Evolutionary conservation across 768 basidiomycete genomes (phyloP).

Genomic region (Boletus pseudo-olivaceus): DNA sequence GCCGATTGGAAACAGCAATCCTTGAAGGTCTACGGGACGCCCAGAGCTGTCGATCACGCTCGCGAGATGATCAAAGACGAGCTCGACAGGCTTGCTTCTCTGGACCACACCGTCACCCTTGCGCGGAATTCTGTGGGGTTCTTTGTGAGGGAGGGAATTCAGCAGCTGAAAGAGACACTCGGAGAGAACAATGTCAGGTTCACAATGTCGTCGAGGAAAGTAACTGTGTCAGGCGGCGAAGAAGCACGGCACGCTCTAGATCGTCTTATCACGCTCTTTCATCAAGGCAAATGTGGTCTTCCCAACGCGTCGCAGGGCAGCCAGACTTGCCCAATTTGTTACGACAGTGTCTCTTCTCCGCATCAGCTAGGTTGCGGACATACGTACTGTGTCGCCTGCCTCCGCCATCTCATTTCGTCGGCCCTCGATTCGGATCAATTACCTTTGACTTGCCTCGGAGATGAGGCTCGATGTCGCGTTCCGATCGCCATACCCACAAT

Average conservation of each 20-base stretch:
- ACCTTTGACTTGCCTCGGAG: conserved; percentile 66
- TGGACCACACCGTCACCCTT: conserved; percentile 41
- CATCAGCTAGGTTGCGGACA: conserved; percentile 61
- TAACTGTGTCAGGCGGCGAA: conserved; percentile 56
- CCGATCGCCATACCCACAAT: conserved; percentile 52
- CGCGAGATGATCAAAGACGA: conserved; percentile 45
- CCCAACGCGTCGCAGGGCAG: neutral
- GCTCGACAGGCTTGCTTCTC: conserved; percentile 43
- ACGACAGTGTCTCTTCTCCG: conserved; percentile 39
- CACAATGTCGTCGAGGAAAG: conserved; percentile 37
- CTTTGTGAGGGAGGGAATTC: conserved; percentile 49
- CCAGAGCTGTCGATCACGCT: conserved; percentile 38
- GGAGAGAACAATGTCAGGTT: conserved; percentile 54
- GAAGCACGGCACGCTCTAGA: conserved; percentile 48
- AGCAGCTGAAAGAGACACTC: conserved; percentile 47
- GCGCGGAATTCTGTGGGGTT: conserved; percentile 42
- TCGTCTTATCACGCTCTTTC: conserved; percentile 42
- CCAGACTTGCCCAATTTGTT: conserved; percentile 53
- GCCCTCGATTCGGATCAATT: conserved; percentile 54
- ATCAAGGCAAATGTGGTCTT: conserved; percentile 16
- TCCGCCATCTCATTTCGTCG: conserved; percentile 54
- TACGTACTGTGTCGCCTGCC: conserved; percentile 59
- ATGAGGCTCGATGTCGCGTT: conserved; percentile 54
- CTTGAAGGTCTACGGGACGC: conserved; percentile 46
- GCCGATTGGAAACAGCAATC: conserved; percentile 43